Evolutionary conservation across 106 monocot genomes (phyloP), one percentile per base, ranked within the genome.

Genomic region (Chionographis japonica): DNA sequence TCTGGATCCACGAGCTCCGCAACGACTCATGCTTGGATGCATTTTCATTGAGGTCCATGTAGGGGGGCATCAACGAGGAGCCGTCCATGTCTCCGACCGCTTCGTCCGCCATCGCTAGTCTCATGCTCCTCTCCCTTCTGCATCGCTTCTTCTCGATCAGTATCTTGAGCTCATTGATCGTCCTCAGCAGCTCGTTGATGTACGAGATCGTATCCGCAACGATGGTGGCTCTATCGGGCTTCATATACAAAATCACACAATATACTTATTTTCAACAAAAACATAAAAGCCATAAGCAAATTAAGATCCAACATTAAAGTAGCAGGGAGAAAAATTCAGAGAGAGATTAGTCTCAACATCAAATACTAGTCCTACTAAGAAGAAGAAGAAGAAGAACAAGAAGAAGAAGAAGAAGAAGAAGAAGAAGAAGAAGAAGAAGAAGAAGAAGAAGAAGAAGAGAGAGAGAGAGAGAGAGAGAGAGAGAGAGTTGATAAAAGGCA

Each of bases 181-280:
- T 84, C 38, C 95, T 78, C 7, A 78, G 67, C 15, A 95, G 81
- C 56, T 95, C 95, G 6, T 82, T 83, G 68, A 95, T 91, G 88
- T 95, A 88, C n/a, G 79, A 72, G 9, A 86, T 88, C 3, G 91
- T 80, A 74, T 95, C 95, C 0, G 81, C 63, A 2, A 95, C 19
- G 37, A 91, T 86, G 18, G 83, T 86, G 20, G 95, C 95, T 61
- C 85, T 80, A 70, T 95, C 91, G 42, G 72, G 73, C 91, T 95
- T 74, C 37, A 62, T 37, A 50, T 50, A 13, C 42, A 40, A n/a
- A 7, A 12, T 11, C 12, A 46, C 42, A 50, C 1, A 19, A 8
- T 3, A 59, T 40, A 46, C 27, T 27, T 27, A 27, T 27, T 27
- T 27, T 27, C 27, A 27, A 27, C 0, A 27, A 27, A 27, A 27